Evolutionary conservation across 805 yeast genomes (phyloP), one percentile per base, ranked within the genome.

Genomic region (Jamesozyma lodderae): DNA sequence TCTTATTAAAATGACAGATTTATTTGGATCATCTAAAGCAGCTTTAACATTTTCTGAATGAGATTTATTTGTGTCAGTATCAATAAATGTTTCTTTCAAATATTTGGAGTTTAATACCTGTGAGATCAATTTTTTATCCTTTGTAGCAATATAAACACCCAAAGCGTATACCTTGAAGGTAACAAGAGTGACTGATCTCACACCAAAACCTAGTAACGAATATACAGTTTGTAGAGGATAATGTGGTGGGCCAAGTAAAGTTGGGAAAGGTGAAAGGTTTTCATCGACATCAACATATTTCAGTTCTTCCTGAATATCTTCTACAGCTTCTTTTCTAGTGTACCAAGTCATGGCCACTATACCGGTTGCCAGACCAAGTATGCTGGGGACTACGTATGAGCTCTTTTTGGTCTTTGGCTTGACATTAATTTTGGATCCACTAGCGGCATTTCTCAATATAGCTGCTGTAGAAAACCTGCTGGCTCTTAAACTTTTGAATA

Each of bases 151-250:
- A 55, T 90, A 90, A 6, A 92, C 63, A 0, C 95, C 97, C 27
- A 84, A 67, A 0, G 85, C 94, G 55, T 90, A 90, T 1, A 92
- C 96, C 49, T 78, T 85, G 66, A 92, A 76, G 19, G 72, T 69
- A 30, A 88, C 49, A 52, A 92, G 83, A 0, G 96, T 83, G 15
- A 90, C 96, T 0, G 81, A 65, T 53, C 97, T 69, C 2, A 78
- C 73, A 1, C 98, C 97, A 40, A 74, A 70, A 0, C 95, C 97
- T 3, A 92, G 51, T 23, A 88, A 58, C 17, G 71, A 63, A 54
- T 68, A 82, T 3, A 64, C 55, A 0, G 66, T 51, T 3, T 55
- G 41, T 5, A 70, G 46, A 2, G 53, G 51, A 3, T 55, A 37
- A 0, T 37, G 43, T 0, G 45, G 48, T 5, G 62, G 62, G 2